These are phyloP conservation scores for Tausonia pullulans DNA, from an alignment of 1,284 basidiomycete genomes.

Conservation along the genomic window DNA sequence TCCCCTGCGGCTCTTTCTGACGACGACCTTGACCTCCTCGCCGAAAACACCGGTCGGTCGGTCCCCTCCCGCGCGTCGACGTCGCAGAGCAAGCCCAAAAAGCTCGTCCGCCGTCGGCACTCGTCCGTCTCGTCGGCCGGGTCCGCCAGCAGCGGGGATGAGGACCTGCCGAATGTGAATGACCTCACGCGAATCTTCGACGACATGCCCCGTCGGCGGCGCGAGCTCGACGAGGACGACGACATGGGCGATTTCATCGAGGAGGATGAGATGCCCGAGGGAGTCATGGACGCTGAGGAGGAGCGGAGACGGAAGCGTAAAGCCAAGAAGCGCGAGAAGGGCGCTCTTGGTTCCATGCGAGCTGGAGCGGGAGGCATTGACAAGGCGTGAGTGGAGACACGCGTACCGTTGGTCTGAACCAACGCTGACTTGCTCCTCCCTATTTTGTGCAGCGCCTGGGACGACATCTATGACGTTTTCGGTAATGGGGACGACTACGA, in stretches of 20 bases:
- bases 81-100: slow-evolving; percentile 50
- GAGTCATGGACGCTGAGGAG: slow-evolving; percentile 47
- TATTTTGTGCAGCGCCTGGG: slow-evolving; percentile 65
- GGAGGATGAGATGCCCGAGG: slow-evolving; percentile 56
- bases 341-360: slow-evolving; percentile 45
- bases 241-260: slow-evolving; percentile 32
- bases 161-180: slow-evolving; percentile 40
- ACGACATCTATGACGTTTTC: slow-evolving; percentile 93
- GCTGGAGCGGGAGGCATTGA: slow-evolving; percentile 44
- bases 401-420: not conserved
- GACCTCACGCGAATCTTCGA: slow-evolving; percentile 78
- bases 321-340: slow-evolving; percentile 53
- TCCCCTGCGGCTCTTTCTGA: slow-evolving; percentile 56
- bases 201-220: slow-evolving; percentile 36
- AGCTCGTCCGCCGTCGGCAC: slow-evolving; percentile 11
- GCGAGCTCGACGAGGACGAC: slow-evolving; percentile 49
- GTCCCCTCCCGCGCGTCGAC: slow-evolving; percentile 58
- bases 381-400: slow-evolving; percentile 11
- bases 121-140: slow-evolving; percentile 46
- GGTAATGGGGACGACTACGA: slow-evolving; percentile 95
- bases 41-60: slow-evolving; percentile 75
- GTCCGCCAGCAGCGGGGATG: slow-evolving; percentile 54
- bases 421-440: not conserved
- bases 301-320: slow-evolving; percentile 55
- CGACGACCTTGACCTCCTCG: slow-evolving; percentile 85